These are phyloP conservation scores for Kluyveromyces lactis DNA, from an alignment of 805 yeast genomes.

Conservation along the genomic window DNA sequence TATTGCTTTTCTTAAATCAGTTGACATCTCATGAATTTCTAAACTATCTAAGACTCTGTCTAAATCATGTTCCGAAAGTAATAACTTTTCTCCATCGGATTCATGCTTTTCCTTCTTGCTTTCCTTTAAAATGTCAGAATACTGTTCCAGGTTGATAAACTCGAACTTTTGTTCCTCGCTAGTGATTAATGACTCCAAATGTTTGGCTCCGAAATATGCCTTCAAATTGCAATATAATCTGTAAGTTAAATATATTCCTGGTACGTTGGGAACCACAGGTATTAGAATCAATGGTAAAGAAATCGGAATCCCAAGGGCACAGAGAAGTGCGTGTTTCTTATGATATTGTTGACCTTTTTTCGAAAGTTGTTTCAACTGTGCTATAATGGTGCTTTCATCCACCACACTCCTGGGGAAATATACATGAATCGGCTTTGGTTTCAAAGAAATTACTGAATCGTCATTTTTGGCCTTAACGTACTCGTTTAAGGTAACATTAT, in stretches of 20 bases:
- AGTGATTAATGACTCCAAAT: slow-evolving; percentile 49
- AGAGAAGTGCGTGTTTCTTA: slow-evolving; percentile 42
- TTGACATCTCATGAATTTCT: slow-evolving; percentile 36
- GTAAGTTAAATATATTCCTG: slow-evolving; percentile 79
- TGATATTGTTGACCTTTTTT: slow-evolving; percentile 43
- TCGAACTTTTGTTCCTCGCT: slow-evolving; percentile 33
- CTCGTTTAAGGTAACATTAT: slow-evolving; percentile 12
- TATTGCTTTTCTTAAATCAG: slow-evolving; percentile 43
- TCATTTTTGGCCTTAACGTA: slow-evolving; percentile 8
- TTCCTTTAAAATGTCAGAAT: slow-evolving; percentile 16
- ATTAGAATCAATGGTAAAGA: slow-evolving; percentile 72
- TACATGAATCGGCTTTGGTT: slow-evolving; percentile 33
- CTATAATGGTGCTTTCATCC: slow-evolving; percentile 21
- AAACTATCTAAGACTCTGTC: slow-evolving; percentile 38
- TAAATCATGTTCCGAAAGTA: slow-evolving; percentile 40
- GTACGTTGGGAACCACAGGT: slow-evolving; percentile 87
- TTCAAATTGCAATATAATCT: slow-evolving; percentile 78
- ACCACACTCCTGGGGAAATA: slow-evolving; percentile 40
- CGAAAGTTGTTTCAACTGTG: slow-evolving; percentile 38
- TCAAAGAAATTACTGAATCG: slow-evolving; percentile 6
- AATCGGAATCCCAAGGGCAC: slow-evolving; percentile 60
- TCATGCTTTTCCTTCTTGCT: not conserved
- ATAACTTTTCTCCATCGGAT: slow-evolving; percentile 24
- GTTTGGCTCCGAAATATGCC: slow-evolving; percentile 68
- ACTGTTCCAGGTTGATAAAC: slow-evolving; percentile 27